These are phyloP conservation scores for Pyronema domesticum DNA, from an alignment of 495 filamentous ascomycete species.

Conservation along the genomic window DNA sequence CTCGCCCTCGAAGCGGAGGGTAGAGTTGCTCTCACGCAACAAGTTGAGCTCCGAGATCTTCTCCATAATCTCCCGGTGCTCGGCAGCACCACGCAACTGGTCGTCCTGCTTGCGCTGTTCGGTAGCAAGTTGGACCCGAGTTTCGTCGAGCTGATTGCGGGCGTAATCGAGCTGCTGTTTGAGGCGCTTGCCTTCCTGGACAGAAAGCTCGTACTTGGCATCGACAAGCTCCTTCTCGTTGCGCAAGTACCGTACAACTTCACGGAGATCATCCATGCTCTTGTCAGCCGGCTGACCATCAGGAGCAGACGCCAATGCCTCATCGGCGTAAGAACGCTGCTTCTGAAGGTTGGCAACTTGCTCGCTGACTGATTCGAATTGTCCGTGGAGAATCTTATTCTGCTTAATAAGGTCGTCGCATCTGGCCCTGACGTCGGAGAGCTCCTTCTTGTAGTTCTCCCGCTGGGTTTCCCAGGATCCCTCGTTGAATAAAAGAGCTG, in stretches of 20 bases:
- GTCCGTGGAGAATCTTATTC: slow-evolving; percentile 72
- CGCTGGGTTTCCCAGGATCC: slow-evolving; percentile 71
- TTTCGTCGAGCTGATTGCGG: slow-evolving; percentile 70
- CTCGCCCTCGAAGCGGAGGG: slow-evolving; percentile 66
- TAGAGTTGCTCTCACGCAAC: slow-evolving; percentile 80
- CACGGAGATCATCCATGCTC: slow-evolving; percentile 56
- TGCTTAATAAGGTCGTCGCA: slow-evolving; percentile 67
- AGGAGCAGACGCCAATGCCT: slow-evolving; percentile 27
- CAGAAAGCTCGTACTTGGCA: slow-evolving; percentile 74
- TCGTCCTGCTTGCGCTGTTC: slow-evolving; percentile 65
- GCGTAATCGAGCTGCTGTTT: slow-evolving; percentile 79
- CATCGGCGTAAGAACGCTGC: slow-evolving; percentile 40
- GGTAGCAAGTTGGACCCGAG: slow-evolving; percentile 67
- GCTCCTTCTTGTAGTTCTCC: slow-evolving; percentile 63
- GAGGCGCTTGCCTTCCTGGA: slow-evolving; percentile 68
- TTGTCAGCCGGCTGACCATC: slow-evolving; percentile 27
- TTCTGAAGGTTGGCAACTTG: slow-evolving; percentile 65
- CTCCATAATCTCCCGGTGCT: slow-evolving; percentile 75
- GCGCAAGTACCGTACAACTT: slow-evolving; percentile 78
- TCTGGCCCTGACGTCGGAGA: slow-evolving; percentile 55
- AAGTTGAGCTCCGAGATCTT: slow-evolving; percentile 88
- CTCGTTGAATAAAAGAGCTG: slow-evolving; percentile 59
- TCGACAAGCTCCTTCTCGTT: slow-evolving; percentile 95
- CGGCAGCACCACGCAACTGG: slow-evolving; percentile 46
- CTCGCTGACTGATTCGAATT: slow-evolving; percentile 61